These are phyloP conservation scores for Fistulinella prunicolor DNA, from an alignment of 768 basidiomycete species.

Conservation along the genomic window DNA sequence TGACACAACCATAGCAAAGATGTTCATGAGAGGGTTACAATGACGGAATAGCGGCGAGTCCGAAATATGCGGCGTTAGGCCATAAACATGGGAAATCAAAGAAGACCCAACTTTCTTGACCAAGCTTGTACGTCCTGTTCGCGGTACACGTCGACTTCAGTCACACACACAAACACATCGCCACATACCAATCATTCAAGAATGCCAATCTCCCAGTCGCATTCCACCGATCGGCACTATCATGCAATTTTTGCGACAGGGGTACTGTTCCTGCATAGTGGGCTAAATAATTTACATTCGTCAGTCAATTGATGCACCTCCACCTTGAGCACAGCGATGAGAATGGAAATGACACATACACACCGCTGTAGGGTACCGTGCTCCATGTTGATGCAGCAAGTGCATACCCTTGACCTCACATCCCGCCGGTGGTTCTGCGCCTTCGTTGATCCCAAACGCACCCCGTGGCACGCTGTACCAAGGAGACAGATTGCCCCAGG, in stretches of 20 bases:
- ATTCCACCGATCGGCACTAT: conserved; percentile 55
- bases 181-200: conserved; percentile 73
- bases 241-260: conserved; percentile 54
- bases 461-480: conserved; percentile 74
- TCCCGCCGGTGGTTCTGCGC: conserved; percentile 63
- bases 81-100: background rate
- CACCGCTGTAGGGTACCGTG: conserved; percentile 69
- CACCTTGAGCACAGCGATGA: too few species aligned
- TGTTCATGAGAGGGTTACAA: too few species aligned
- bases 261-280: conserved; percentile 60
- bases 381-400: conserved; percentile 80
- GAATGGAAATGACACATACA: conserved; percentile 26
- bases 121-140: conserved; percentile 82
- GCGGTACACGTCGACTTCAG: background rate
- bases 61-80: conserved; percentile 4
- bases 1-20: too few species aligned
- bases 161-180: conserved; percentile 4
- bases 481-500: conserved; percentile 84
- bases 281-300: conserved; percentile 34
- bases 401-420: conserved; percentile 75
- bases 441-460: conserved; percentile 71
- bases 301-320: background rate
- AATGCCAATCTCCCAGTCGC: conserved; percentile 67
- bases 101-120: conserved; percentile 63
- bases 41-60: too few species aligned